Percentiles rank a stretch among this genome's conserved stretches.
phyloP scores from a whole-genome alignment of 2,329 filamentous ascomycete species.

The Aspergillus vadensis region DNA sequence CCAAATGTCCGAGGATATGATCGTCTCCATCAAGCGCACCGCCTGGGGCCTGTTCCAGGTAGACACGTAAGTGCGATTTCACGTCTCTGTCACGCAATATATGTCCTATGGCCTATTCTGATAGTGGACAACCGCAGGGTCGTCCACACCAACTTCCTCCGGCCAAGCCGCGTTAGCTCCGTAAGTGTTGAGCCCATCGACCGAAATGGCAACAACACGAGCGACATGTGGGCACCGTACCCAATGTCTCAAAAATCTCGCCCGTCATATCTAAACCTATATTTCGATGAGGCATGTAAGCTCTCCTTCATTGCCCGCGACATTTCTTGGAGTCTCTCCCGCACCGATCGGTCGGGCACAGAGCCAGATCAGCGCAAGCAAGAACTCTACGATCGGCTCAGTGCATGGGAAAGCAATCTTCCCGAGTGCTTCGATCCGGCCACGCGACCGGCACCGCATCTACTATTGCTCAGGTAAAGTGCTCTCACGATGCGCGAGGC shows the following conservation, averaged over 20 bases:
- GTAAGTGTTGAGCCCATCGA: conserved; percentile 20
- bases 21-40: conserved; percentile 24
- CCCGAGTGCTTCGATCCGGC: conserved; percentile 7
- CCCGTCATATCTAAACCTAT: conserved; percentile 19
- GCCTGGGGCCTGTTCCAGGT: conserved; percentile 31
- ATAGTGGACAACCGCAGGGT: conserved; percentile 7
- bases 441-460: conserved; percentile 14
- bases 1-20: conserved; percentile 26
- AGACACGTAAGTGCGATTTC: conserved; percentile 24
- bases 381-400: conserved; percentile 16
- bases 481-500: too few species aligned
- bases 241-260: conserved; percentile 9
- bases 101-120: too few species aligned
- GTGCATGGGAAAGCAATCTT: conserved; percentile 16
- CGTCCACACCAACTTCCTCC: conserved; percentile 26
- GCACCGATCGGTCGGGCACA: background rate
- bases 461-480: conserved; percentile 21
- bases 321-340: conserved; percentile 14
- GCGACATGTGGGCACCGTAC: conserved; percentile 22
- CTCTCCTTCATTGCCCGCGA: conserved; percentile 25
- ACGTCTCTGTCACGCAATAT: too few species aligned
- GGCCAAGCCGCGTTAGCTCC: conserved; percentile 16
- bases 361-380: conserved; percentile 11
- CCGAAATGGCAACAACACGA: background rate
- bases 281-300: conserved; percentile 25